Base-by-base conservation (phyloP, 176 grass and related monocot genomes). In the Pharus latifolius region DNA sequence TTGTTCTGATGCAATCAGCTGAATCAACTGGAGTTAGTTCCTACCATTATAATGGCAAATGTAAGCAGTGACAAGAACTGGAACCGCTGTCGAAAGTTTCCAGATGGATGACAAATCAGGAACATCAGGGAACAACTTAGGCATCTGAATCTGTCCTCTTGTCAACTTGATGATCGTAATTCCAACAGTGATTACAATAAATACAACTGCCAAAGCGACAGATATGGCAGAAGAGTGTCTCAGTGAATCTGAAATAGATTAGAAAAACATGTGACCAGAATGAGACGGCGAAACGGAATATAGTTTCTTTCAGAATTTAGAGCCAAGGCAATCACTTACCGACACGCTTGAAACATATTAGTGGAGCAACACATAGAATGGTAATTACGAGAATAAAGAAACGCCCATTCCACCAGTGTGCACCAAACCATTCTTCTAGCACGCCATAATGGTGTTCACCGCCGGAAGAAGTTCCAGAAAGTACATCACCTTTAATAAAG, bases 11-110 rank as follows among this genome's bases (percentile, higher is more conserved):
- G n/a, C n/a, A n/a, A n/a, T n/a, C n/a, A n/a, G n/a, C n/a, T n/a
- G n/a, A n/a, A n/a, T n/a, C n/a, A 20, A n/a, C 0, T 33, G 4
- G 5, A 33, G 34, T 13, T 42, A 33, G 2, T 12, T 15, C 30
- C 27, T 70, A 98, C 94, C 89, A 25, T 98, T 98, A 43, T 98
- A 98, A 44, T 98, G 94, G 78, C 94, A 98, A 48, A 98, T 85
- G 70, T 85, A 98, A 42, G 94, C 94, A 13, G 94, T 98, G 61
- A 91, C 89, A 30, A 98, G 84, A 78, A 98, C 78, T 9, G 94
- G 94, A 42, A 82, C 89, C 14, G 87, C 81, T 15, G 94, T 93
- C 84, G 93, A 98, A 64, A 96, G 77, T 25, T 68, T 96, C 80
- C 89, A 87, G 53, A 92, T 43, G 32, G 93, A 92, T 17, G 72